These are phyloP conservation scores for Globisporangium ultimum DNA, from an alignment of 352 stramenopile species.

Conservation along the genomic window DNA sequence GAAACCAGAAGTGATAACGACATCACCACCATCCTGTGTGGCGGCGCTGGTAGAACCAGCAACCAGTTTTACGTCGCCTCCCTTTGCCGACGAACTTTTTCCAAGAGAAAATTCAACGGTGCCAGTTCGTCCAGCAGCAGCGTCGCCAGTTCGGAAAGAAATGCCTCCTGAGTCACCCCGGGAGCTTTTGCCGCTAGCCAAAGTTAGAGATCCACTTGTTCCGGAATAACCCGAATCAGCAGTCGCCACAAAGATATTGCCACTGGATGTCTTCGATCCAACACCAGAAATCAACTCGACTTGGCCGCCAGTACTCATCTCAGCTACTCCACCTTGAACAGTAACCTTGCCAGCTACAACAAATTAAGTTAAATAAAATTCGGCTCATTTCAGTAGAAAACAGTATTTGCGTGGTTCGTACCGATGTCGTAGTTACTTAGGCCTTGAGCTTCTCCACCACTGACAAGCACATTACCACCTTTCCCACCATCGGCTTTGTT, in stretches of 20 bases:
- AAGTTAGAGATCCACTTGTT: conserved; percentile 63
- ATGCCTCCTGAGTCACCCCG: conserved; percentile 57
- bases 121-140: conserved; percentile 39
- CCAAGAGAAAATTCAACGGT: conserved; percentile 49
- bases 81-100: conserved; percentile 46
- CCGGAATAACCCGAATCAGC: conserved; percentile 62
- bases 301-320: conserved; percentile 46
- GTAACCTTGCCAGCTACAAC: conserved; percentile 34
- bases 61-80: conserved; percentile 68
- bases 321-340: conserved; percentile 40
- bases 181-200: conserved; percentile 55
- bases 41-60: conserved; percentile 45
- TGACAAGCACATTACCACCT: conserved; percentile 52
- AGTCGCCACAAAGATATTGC: conserved; percentile 55
- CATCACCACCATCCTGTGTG: conserved; percentile 61
- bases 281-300: conserved; percentile 42
- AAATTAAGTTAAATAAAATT: conserved; percentile 11
- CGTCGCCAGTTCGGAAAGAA: conserved; percentile 54
- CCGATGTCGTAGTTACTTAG: conserved; percentile 37
- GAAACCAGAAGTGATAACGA: conserved; percentile 76
- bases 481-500: conserved; percentile 46
- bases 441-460: conserved; percentile 51
- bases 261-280: conserved; percentile 44
- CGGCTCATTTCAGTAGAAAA: background rate
- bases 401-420: conserved; percentile 12